Conservation (phyloP, 345 rosid species). For the Citrus inodora region DNA sequence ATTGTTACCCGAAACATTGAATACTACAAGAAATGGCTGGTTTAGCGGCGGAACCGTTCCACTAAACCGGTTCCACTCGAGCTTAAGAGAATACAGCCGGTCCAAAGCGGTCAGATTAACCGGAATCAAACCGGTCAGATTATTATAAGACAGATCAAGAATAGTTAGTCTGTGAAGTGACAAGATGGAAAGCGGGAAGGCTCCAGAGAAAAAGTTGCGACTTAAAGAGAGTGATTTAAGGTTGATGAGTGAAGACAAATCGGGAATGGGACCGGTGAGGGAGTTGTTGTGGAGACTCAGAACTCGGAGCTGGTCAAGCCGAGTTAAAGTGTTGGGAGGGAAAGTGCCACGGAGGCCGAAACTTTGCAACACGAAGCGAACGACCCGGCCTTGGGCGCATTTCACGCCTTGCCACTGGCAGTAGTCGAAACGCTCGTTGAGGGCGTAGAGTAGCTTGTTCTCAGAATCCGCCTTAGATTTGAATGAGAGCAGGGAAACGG, state of each 20-base stretch:
- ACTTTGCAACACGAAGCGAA: constrained; percentile 56
- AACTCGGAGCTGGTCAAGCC: constrained; percentile 91
- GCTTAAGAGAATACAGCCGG: constrained; percentile 56
- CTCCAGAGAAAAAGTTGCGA: constrained; percentile 64
- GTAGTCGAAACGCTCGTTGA: constrained; percentile 82
- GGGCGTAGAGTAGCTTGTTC: constrained; percentile 65
- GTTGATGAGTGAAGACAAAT: constrained; percentile 69
- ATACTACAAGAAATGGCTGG: constrained; percentile 45
- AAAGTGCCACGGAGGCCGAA: constrained; percentile 65
- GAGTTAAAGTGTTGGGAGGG: constrained; percentile 57
- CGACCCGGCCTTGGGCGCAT: constrained; percentile 77
- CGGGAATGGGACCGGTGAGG: constrained; percentile 77
- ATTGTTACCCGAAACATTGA: constrained; percentile 77
- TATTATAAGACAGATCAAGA: constrained; percentile 57
- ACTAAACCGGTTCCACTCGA: constrained; percentile 62
- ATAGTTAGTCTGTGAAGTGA: constrained; percentile 53
- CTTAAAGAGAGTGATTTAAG: constrained; percentile 61
- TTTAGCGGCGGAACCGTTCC: constrained; percentile 73
- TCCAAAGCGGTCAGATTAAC: constrained; percentile 35
- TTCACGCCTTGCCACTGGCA: constrained; percentile 94
- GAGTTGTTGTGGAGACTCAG: constrained; percentile 78
- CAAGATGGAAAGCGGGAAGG: constrained; percentile 62
- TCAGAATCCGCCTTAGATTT: constrained; percentile 80
- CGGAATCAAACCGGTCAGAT: constrained; percentile 65
- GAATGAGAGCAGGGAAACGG: constrained; percentile 73